Conservation (phyloP, 768 basidiomycete genomes). For the Lentinula boryana region DNA sequence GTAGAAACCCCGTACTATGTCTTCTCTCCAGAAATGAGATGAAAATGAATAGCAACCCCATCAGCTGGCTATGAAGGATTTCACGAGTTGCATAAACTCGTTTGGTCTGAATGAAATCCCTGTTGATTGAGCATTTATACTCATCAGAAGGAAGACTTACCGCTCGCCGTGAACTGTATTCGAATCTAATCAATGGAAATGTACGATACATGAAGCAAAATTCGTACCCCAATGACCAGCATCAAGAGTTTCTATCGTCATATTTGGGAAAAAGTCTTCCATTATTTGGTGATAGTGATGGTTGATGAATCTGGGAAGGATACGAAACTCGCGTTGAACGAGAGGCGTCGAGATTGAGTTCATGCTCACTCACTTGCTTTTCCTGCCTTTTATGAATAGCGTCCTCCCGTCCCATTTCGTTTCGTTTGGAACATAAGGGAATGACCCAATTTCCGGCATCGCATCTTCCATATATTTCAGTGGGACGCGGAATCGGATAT, state of each 20-base stretch:
- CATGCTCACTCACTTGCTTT: slow-evolving; percentile 51
- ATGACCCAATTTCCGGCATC: slow-evolving; percentile 67
- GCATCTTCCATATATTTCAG: slow-evolving; percentile 55
- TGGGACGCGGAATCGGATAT: slow-evolving; percentile 69
- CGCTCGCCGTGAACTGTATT: not conserved
- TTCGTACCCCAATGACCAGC: slow-evolving; percentile 83
- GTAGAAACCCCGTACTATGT: no score
- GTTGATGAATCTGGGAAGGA: slow-evolving; percentile 62
- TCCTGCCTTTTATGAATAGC: slow-evolving; percentile 73
- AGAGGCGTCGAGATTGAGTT: not conserved
- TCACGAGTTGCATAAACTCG: slow-evolving; percentile 36
- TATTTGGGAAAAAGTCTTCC: slow-evolving; percentile 67
- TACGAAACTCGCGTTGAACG: not conserved
- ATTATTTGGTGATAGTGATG: slow-evolving; percentile 56
- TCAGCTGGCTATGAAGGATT: not conserved
- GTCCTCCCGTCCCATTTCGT: slow-evolving; percentile 51
- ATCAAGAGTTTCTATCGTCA: slow-evolving; percentile 57
- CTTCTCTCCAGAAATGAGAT: not conserved
- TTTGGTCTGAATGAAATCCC: slow-evolving; percentile 26
- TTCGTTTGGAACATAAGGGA: slow-evolving; percentile 64
- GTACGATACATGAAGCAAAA: not conserved
- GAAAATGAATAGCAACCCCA: not conserved
- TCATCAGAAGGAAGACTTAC: not conserved
- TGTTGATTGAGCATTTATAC: not conserved
- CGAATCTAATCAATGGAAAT: slow-evolving; percentile 16